These are phyloP conservation scores for Emmonsiellopsis sp. DNA, from an alignment of 2,329 filamentous ascomycete species.

Conservation along the genomic window DNA sequence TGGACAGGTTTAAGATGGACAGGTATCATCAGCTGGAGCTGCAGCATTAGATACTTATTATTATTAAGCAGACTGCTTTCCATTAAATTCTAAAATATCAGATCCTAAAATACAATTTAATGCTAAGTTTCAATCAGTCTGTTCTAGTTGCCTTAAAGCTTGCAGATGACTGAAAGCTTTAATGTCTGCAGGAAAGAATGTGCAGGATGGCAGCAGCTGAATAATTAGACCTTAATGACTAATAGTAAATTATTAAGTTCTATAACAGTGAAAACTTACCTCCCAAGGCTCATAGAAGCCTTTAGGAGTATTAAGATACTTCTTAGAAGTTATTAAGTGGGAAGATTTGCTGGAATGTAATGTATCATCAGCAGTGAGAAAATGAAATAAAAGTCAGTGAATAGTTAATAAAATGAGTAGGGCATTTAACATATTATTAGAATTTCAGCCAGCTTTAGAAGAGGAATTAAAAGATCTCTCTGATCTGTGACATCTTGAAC, in stretches of 20 bases:
- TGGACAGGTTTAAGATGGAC: not conserved
- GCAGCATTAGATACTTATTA: not conserved
- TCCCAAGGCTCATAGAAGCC: not conserved
- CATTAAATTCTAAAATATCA: too few species aligned
- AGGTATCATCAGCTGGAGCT: not conserved
- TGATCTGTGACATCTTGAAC: not conserved
- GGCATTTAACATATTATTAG: not conserved
- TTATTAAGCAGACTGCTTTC: not conserved
- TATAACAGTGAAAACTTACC: not conserved
- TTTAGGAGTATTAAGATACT: not conserved
- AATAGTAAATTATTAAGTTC: not conserved
- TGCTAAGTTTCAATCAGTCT: not conserved
- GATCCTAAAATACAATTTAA: not conserved
- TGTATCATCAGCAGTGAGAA: not conserved
- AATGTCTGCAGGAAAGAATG: constrained; percentile 17
- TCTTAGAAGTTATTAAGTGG: not conserved
- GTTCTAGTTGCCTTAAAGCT: not conserved
- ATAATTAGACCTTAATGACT: not conserved
- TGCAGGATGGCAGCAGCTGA: not conserved
- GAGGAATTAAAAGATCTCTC: not conserved
- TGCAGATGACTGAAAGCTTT: not conserved
- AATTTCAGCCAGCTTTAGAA: not conserved
- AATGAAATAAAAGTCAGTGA: not conserved
- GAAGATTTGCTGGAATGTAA: not conserved
- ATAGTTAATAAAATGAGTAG: not conserved